Percentiles rank a stretch among this genome's conserved stretches.
These are phyloP conservation scores for Cucurbita moschata DNA, from an alignment of 306 rosid species.

Conservation along the genomic window DNA sequence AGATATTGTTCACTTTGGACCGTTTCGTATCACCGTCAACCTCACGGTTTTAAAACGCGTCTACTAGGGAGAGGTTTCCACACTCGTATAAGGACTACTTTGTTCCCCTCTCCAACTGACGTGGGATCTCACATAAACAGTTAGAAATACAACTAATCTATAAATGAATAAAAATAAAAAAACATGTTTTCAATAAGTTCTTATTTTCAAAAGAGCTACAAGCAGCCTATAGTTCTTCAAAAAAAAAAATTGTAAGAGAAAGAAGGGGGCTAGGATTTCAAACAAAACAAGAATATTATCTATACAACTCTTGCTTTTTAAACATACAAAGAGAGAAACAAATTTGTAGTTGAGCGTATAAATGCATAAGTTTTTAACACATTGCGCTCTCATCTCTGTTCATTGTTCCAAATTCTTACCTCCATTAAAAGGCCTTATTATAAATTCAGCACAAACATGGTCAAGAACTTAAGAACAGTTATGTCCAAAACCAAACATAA, in stretches of 20 bases:
- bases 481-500: neutral
- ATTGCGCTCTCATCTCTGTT: neutral
- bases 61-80: too few species aligned
- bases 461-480: neutral
- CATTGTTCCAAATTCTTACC: slow-evolving; percentile 1
- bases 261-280: neutral
- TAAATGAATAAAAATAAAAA: neutral
- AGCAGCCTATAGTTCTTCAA: neutral
- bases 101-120: too few species aligned
- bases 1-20: too few species aligned
- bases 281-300: neutral
- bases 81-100: too few species aligned
- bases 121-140: too few species aligned
- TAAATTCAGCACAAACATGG: neutral
- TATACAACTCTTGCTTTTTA: neutral
- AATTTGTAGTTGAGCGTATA: neutral
- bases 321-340: neutral
- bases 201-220: neutral
- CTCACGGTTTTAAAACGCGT: too few species aligned
- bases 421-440: neutral
- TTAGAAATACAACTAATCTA: neutral
- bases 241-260: neutral
- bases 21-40: too few species aligned
- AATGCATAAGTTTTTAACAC: neutral
- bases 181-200: neutral